Base-by-base conservation (phyloP, 176 grass and related monocot species). In the Elymus sibiricus region DNA sequence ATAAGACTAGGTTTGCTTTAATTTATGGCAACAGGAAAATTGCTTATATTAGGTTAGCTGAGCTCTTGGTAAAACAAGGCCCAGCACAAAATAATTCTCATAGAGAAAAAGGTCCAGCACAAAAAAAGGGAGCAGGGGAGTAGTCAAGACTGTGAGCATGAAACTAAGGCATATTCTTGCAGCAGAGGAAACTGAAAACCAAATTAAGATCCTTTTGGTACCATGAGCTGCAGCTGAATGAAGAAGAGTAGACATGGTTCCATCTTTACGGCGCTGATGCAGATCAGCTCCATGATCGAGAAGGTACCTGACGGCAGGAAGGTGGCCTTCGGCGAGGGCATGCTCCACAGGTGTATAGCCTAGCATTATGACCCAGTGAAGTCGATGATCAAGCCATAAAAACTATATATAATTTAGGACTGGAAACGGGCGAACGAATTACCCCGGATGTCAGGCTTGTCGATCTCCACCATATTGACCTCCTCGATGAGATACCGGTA, bases 401-500 rank as follows among this genome's bases (percentile, higher is more conserved):
- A 65, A 42, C 40, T 42, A 1, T 42, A 26, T 16, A 65, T 7
- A 31, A 0, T 14, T 65, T 31, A 65, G 5, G 27, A 65, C 27
- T 5, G 25, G 13, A 65, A 31, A 31, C 5, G 63, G 10, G 8
- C 11, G 59, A 62, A 62, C 61, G 29, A 31, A 83, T 76, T 60
- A 84, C 58, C 47, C 69, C 66, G 49, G 2, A 47, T 60, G 17
- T 86, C 64, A 44, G 74, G 9, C 83, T 42, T 78, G 74, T 56
- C 79, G 47, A 79, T 11, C 25, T 79, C 75, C 17, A 86, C 46
- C 11, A 38, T 38, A 38, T 86, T 86, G 76, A 70, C 16, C 21
- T 79, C 84, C 35, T 79, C 46, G 37, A 79, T 51, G 49, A 79
- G 37, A 32, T 79, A 86, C 25, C 11, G 49, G 51, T 71, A 55